phyloP scores from a whole-genome alignment of 352 stramenopile genomes.

The Globisporangium okanoganense region DNA sequence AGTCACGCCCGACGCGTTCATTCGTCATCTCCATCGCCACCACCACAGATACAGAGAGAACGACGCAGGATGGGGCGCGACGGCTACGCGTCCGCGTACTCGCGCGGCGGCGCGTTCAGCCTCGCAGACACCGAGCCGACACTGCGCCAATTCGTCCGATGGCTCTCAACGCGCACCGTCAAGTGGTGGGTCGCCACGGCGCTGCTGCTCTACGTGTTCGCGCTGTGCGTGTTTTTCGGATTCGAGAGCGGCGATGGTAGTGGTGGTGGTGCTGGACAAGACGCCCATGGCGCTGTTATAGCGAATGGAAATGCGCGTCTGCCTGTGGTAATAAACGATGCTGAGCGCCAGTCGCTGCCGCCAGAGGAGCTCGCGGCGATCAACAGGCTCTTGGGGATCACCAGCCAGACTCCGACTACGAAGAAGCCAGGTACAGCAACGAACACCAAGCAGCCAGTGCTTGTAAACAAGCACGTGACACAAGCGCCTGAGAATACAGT shows the following conservation, averaged over 20 bases:
- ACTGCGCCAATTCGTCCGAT: constrained; percentile 4
- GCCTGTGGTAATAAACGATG: not conserved
- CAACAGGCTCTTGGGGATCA: constrained; percentile 11
- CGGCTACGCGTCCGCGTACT: not conserved
- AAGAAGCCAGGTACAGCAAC: not conserved
- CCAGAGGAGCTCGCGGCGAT: constrained; percentile 13
- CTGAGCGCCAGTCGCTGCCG: not conserved
- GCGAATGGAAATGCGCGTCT: not conserved
- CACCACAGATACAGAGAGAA: not conserved
- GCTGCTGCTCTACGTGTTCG: constrained; percentile 11
- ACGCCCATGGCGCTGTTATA: not conserved
- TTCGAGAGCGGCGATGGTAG: not conserved
- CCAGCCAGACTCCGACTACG: not conserved
- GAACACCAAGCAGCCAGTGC: not conserved
- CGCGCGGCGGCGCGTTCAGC: constrained; percentile 8
- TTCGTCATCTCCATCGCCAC: not conserved
- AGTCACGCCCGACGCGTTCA: not conserved
- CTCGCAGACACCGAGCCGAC: constrained; percentile 3
- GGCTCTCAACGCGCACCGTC: constrained; percentile 11
- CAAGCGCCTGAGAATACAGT: not conserved
- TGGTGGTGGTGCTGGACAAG: not conserved
- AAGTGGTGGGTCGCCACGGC: constrained; percentile 6
- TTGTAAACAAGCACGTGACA: not conserved
- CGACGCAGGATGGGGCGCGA: not conserved
- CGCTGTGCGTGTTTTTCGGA: constrained; percentile 9